phyloP scores from a whole-genome alignment of 2,329 filamentous ascomycete species.

The Acephala macrosclerotiorum region DNA sequence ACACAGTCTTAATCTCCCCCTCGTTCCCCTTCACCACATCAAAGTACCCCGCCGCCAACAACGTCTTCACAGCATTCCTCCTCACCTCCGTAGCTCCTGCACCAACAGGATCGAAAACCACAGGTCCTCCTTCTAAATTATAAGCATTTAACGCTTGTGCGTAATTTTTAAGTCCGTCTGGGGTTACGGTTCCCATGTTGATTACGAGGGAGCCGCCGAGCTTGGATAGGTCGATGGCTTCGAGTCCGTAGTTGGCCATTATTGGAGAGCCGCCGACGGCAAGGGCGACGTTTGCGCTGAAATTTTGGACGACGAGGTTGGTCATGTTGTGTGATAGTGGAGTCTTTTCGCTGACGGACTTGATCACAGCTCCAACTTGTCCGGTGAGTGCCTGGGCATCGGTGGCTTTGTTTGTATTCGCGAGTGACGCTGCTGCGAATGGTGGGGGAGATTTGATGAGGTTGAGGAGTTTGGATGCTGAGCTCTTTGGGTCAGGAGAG shows the following conservation, averaged over 20 bases:
- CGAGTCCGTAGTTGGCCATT: slow-evolving; percentile 88
- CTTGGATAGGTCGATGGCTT: slow-evolving; percentile 80
- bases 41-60: slow-evolving; percentile 79
- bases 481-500: slow-evolving; percentile 69
- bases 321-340: slow-evolving; percentile 97
- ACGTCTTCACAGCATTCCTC: slow-evolving; percentile 71
- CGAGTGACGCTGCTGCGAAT: slow-evolving; percentile 33
- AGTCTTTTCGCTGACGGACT: slow-evolving; percentile 64
- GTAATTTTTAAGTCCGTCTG: slow-evolving; percentile 76
- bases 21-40: slow-evolving; percentile 95
- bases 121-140: slow-evolving; percentile 76
- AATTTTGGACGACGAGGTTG: slow-evolving; percentile 93
- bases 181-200: slow-evolving; percentile 93
- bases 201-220: slow-evolving; percentile 83
- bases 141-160: slow-evolving; percentile 79
- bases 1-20: slow-evolving; percentile 80
- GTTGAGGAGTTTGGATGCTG: slow-evolving; percentile 64
- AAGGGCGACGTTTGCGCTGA: slow-evolving; percentile 89
- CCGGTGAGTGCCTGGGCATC: slow-evolving; percentile 36
- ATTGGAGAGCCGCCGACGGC: slow-evolving; percentile 88
- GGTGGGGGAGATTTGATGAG: slow-evolving; percentile 53
- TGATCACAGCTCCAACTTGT: slow-evolving; percentile 54
- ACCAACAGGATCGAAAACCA: slow-evolving; percentile 90
- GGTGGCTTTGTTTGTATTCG: slow-evolving; percentile 29
- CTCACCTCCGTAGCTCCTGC: slow-evolving; percentile 83